Evolutionary conservation across 257 asterid species (phyloP), one percentile per base, ranked within the genome.

Genomic region (Petunia secreta): DNA sequence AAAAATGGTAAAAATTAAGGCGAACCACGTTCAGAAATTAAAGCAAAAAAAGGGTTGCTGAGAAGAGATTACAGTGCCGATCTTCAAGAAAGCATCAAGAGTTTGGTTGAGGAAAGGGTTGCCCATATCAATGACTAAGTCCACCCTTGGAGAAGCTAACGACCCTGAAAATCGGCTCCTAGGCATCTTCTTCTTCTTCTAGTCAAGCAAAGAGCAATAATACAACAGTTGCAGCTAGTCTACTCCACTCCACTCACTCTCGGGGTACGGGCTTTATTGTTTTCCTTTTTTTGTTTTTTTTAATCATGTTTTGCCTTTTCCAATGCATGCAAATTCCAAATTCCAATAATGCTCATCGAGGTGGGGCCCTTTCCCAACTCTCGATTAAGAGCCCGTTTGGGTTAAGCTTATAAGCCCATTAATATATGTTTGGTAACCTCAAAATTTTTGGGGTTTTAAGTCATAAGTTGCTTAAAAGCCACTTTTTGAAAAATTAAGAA

Each of bases 41-140:
- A 2, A 8, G 8, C 34, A 11, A 16, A 25, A 11, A 4, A 4
- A n/a, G 2, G 37, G 15, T 4, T 59, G 40, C 73, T 43, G 1
- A 39, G 37, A 77, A 62, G 34, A 2, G 62, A 39, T 87, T 87
- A 93, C 97, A 75, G 90, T 50, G 89, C 96, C 94, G 54, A 92
- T 89, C 88, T 91, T 92, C 89, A 90, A 81, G 92, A 94, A 94
- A 34, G 93, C 93, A 81, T 94, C 95, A 16, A 92, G 81, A 8
- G 96, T 83, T 84, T 80, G 91, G 77, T 94, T 92, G 83, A 93
- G 97, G 62, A 88, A 82, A 10, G 97, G 97, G 83, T 92, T 86
- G 67, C 97, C 97, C 92, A 80, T 37, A 73, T 94, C 97, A 41
- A 91, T 88, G 9, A 79, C 10, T 37, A 93, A 5, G 78, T 91